Evolutionary conservation across 805 yeast genomes (phyloP).

Genomic region (Saccharomyces paradoxus): DNA sequence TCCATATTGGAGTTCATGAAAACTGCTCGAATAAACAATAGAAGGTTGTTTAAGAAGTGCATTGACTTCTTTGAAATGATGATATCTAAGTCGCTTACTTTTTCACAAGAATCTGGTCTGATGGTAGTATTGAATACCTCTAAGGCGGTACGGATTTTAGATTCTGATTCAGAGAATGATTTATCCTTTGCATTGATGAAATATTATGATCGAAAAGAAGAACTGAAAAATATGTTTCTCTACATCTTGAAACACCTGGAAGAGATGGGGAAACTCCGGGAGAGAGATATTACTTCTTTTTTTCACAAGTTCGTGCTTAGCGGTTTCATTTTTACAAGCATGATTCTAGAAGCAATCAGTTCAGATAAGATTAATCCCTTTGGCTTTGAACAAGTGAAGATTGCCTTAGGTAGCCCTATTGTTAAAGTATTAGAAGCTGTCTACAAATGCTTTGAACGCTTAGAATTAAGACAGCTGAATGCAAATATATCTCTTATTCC

Average conservation of each 20-base stretch:
- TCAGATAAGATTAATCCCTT: constrained; percentile 22
- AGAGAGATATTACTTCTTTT: constrained; percentile 4
- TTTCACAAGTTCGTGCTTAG: constrained; percentile 19
- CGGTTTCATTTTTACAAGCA: constrained; percentile 20
- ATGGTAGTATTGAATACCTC: constrained; percentile 19
- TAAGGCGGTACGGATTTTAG: constrained; percentile 6
- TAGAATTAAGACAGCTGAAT: constrained; percentile 11
- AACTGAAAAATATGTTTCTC: constrained; percentile 14
- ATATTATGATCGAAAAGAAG: constrained; percentile 4
- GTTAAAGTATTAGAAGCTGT: constrained; percentile 9
- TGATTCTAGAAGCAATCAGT: constrained; percentile 10
- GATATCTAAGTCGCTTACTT: constrained; percentile 10
- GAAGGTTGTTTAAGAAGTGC: not conserved
- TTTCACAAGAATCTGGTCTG: constrained; percentile 18
- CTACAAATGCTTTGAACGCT: constrained; percentile 10
- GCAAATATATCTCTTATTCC: constrained; percentile 8
- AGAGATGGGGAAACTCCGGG: constrained; percentile 12
- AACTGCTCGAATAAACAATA: constrained; percentile 1
- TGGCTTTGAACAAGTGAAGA: constrained; percentile 24
- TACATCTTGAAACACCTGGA: constrained; percentile 15
- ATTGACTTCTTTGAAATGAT: constrained; percentile 4
- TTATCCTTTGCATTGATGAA: constrained; percentile 2
- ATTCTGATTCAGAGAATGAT: not conserved
- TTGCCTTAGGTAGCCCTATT: constrained; percentile 9
- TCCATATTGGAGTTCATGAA: constrained; percentile 9